Evolutionary conservation across 345 rosid species (phyloP).

Genomic region (Eucalyptus coolabah): DNA sequence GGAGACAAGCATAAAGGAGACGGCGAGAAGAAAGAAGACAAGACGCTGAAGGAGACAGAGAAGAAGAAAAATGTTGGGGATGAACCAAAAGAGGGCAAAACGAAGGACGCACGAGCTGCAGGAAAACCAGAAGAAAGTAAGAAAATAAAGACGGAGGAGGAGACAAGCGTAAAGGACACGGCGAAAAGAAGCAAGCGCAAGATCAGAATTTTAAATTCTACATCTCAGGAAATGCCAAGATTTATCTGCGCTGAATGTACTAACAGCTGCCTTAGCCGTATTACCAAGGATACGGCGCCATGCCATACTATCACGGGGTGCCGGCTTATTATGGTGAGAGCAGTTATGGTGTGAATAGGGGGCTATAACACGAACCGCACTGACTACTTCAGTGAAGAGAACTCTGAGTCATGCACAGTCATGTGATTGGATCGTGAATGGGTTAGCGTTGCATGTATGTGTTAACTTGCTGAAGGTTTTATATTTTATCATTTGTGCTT

Average conservation of each 20-base stretch:
- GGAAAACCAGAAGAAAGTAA: too few relatives aligned
- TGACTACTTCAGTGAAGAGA: conserved; percentile 8
- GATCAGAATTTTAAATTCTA: too few relatives aligned
- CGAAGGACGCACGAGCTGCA: too few relatives aligned
- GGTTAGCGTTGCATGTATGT: too few relatives aligned
- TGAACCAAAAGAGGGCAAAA: too few relatives aligned
- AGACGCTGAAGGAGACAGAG: background rate
- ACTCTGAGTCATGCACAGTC: conserved; percentile 4
- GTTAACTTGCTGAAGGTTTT: too few relatives aligned
- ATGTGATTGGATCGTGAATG: background rate
- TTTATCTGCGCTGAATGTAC: accelerated
- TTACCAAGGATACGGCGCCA: background rate
- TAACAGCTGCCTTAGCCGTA: background rate
- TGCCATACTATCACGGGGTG: conserved; percentile 4
- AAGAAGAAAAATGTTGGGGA: background rate
- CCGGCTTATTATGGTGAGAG: conserved; percentile 8
- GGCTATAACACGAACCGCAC: background rate
- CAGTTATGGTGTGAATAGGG: background rate
- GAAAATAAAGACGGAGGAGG: too few relatives aligned
- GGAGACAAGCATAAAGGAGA: too few relatives aligned
- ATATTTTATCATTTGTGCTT: background rate
- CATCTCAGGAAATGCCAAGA: too few relatives aligned
- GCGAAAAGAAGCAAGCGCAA: too few relatives aligned
- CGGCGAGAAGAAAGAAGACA: background rate
- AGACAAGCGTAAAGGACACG: too few relatives aligned